phyloP scores from a whole-genome alignment of 331 rosid species.

The Quercus tomentella region DNA sequence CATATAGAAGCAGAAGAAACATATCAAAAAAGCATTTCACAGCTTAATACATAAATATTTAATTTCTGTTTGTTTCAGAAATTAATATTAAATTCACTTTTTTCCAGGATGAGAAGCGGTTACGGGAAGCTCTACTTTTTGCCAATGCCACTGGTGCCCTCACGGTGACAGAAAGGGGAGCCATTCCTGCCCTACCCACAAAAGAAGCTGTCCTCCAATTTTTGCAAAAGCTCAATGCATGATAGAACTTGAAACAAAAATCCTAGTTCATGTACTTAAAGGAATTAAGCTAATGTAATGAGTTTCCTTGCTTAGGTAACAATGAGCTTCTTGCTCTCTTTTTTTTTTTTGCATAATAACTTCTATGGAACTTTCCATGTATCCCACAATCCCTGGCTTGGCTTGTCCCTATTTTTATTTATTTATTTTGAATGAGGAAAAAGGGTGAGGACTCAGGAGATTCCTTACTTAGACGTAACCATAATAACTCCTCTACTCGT shows the following conservation, averaged over 20 bases:
- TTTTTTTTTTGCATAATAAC: slow-evolving; percentile 7
- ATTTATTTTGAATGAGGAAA: too few species aligned
- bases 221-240: slow-evolving; percentile 26
- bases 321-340: slow-evolving; percentile 9
- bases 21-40: background rate
- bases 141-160: slow-evolving; percentile 85
- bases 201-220: slow-evolving; percentile 54
- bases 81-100: background rate
- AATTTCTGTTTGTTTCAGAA: background rate
- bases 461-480: too few species aligned
- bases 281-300: slow-evolving; percentile 12
- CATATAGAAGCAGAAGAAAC: background rate
- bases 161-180: slow-evolving; percentile 78
- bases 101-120: slow-evolving; percentile 57
- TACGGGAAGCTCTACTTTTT: slow-evolving; percentile 62
- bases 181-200: slow-evolving; percentile 85
- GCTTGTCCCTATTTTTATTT: background rate
- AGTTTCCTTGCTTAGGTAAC: slow-evolving; percentile 12
- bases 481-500: too few species aligned
- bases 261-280: slow-evolving; percentile 21
- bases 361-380: slow-evolving; percentile 12
- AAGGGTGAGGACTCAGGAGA: too few species aligned
- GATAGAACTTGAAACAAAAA: slow-evolving; percentile 19
- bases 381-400: slow-evolving; percentile 13
- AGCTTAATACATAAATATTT: background rate